Conservation (phyloP, 495 filamentous ascomycete genomes). For the Aspergillus sclerotiicarbonarius region DNA sequence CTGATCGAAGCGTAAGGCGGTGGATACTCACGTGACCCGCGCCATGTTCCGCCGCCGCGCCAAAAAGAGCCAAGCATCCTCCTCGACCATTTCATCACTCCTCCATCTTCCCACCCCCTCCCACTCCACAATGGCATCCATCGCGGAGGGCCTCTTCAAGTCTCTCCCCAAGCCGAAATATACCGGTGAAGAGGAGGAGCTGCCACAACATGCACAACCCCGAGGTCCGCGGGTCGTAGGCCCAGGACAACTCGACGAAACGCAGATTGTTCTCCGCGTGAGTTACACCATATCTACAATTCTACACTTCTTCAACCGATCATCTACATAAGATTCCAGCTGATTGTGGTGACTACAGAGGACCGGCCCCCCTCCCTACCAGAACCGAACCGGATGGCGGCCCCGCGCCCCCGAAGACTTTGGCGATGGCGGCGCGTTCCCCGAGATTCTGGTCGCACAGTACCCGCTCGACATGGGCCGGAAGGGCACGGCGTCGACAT, state of each 20-base stretch:
- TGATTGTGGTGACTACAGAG: conserved; percentile 47
- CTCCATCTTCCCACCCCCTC: conserved; percentile 14
- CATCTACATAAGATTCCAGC: neutral
- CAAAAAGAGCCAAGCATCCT: conserved; percentile 10
- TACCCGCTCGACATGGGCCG: conserved; percentile 95
- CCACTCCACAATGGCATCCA: conserved; percentile 57
- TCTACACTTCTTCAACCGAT: neutral
- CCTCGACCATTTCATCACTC: conserved; percentile 8
- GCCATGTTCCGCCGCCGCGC: no score
- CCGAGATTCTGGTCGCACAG: conserved; percentile 89
- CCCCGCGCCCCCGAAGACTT: conserved; percentile 85
- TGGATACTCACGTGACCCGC: no score
- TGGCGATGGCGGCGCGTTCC: conserved; percentile 94
- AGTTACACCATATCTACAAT: conserved; percentile 18
- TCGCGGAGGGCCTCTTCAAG: conserved; percentile 74
- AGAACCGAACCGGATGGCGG: conserved; percentile 81
- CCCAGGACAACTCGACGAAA: conserved; percentile 72
- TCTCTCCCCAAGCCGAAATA: conserved; percentile 89
- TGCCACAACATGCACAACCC: conserved; percentile 68
- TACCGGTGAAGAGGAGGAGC: conserved; percentile 78
- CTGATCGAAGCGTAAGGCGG: no score
- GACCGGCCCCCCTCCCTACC: conserved; percentile 82
- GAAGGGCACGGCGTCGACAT: conserved; percentile 63
- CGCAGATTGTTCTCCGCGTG: conserved; percentile 83
- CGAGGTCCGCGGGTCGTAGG: conserved; percentile 77